These are phyloP conservation scores for Pueraria montana DNA, from an alignment of 306 rosid genomes.

Conservation along the genomic window DNA sequence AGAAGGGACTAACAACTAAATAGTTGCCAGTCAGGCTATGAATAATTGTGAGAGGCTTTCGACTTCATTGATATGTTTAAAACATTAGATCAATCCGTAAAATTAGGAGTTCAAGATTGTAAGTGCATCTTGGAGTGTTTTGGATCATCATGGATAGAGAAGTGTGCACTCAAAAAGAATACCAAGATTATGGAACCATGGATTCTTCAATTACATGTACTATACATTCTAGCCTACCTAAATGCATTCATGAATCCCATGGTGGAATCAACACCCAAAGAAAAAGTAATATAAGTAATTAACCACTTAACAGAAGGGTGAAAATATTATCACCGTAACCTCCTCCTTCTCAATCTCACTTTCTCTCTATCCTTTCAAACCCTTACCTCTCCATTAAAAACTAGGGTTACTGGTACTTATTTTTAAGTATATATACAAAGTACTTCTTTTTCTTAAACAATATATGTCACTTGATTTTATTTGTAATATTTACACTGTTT, in stretches of 20 bases:
- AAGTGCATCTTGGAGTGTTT: constrained; percentile 1
- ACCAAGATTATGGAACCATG: not conserved
- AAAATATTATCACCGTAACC: too few relatives aligned
- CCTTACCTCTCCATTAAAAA: too few relatives aligned
- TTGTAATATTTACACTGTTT: too few relatives aligned
- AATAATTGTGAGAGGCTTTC: not conserved
- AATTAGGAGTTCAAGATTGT: constrained; percentile 20
- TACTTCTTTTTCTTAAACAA: too few relatives aligned
- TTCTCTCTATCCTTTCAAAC: too few relatives aligned
- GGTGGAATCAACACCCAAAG: constrained; percentile 10
- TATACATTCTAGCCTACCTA: not conserved
- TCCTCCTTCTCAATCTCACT: too few relatives aligned
- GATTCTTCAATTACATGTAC: constrained; percentile 20
- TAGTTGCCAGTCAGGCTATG: not conserved
- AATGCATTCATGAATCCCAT: constrained; percentile 21
- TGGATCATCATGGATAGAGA: constrained; percentile 14
- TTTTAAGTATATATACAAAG: too few relatives aligned
- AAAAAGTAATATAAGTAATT: too few relatives aligned
- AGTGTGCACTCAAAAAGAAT: not conserved
- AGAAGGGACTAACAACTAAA: not conserved
- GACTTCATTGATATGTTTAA: not conserved
- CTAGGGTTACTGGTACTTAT: too few relatives aligned
- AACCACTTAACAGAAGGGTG: too few relatives aligned
- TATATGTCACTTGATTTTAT: too few relatives aligned
- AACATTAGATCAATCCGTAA: not conserved